Base-by-base conservation (phyloP, 2,329 filamentous ascomycete genomes). In the Phaeoacremonium minimum region DNA sequence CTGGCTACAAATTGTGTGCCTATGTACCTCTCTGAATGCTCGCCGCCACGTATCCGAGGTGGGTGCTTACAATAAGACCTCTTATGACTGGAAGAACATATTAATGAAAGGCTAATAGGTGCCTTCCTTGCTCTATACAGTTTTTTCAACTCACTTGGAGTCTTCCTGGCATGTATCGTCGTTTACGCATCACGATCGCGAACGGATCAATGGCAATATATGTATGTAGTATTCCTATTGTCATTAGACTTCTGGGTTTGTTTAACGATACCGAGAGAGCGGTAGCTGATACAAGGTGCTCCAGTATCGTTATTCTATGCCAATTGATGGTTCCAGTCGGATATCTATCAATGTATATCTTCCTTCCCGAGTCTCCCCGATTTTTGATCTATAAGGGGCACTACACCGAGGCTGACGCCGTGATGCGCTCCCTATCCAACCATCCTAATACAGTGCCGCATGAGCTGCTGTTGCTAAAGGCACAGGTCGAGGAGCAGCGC, bases 361-460 rank as follows among this genome's bases (percentile, higher is more conserved):
- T 41, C 26, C 18, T 41, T 9, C 39, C 39, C 0, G 35, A 43
- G 1, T 41, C 34, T 7, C 41, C 41, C 9, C 34, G 38, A 0
- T 43, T 31, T 16, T 28, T 41, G 12, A 28, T 43, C 29, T 37
- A 28, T 20, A 36, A 30, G 20, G 38, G 30, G 4, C 35, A 32
- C 16, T 28, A 28, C 29, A 26, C 32, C 1, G 39, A 44, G 15
- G 41, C 39, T 9, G 14, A 34, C n/a, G 32, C 29, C 14, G 32
- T 36, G 1, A 33, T 41, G n/a, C n/a, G n/a, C 12, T 33, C 28
- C 2, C 28, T 37, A 6, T 31, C 22, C 0, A 36, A 33, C 19
- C 32, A 39, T n/a, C n/a, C n/a, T n/a, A n/a, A n/a, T n/a, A n/a
- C n/a, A n/a, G n/a, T n/a, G n/a, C n/a, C n/a, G n/a, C n/a, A n/a